Base-by-base conservation (phyloP, 345 rosid genomes). In the Bruguiera sexangula region DNA sequence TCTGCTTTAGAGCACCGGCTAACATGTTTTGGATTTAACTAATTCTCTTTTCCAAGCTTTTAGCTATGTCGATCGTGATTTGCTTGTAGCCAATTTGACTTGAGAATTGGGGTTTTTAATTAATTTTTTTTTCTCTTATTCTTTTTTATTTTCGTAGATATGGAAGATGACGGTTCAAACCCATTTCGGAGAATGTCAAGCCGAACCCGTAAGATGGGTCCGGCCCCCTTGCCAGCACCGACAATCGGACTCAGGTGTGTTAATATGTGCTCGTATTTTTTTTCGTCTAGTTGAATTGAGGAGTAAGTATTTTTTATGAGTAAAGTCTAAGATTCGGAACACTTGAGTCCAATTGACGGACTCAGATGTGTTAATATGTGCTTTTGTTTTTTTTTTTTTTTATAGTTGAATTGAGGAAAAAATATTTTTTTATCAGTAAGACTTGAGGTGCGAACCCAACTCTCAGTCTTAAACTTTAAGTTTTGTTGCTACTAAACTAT, bases 171-270 rank as follows among this genome's bases (percentile, higher is more conserved):
- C 2, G 73, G 64, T 69, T 73, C 86, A 52, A 89, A 69, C 65
- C 67, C 78, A 20, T 43, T 66, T 32, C 92, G 99, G 53, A 81
- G 97, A 73, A 84, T 86, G 74, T 95, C 99, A 24, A 83, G 81
- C 82, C 89, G 97, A 48, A 92, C 89, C 67, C 96, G 94, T 20
- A 92, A 84, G 79, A 88, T 95, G 52, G 98, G 97, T 68, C 63
- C 96, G 99, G 99, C 81, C 19, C 97, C 48, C 92, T 95, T 27
- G 89, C 86, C 46, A 95, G 90, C 83, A 72, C 71, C 36, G 98
- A 95, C 50, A 92, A 95, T 70, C 92, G 99, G 82, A 80, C 88
- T 19, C 99, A 92, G 96, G 97, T 88, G 61, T 39, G 34, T 66
- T 30, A 39, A 16, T n/a, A 32, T 24, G 19, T 0, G 8, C 54